Conservation (phyloP, 2,329 filamentous ascomycete genomes). For the Penicillium nordicum region DNA sequence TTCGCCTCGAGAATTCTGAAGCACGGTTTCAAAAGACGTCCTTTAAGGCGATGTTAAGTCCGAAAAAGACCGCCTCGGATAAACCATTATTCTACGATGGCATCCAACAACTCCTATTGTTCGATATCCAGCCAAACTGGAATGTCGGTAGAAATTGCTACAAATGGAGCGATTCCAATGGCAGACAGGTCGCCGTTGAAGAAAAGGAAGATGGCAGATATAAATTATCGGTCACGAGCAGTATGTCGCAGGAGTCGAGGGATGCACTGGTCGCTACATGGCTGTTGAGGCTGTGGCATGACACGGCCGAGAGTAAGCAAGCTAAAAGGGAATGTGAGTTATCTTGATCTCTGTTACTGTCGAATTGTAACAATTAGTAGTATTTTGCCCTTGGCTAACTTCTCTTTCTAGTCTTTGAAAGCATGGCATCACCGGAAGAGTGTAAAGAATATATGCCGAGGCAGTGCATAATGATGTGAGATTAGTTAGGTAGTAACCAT, state of each 20-base stretch:
- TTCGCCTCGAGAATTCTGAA: constrained; percentile 7
- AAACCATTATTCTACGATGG: neutral
- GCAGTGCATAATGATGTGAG: constrained; percentile 1
- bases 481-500: neutral
- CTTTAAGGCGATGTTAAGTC: neutral
- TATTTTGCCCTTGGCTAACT: neutral
- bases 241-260: constrained; percentile 6
- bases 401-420: neutral
- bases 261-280: constrained; percentile 19
- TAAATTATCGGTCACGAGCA: constrained; percentile 4
- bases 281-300: constrained; percentile 17
- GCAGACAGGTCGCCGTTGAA: constrained; percentile 3
- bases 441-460: neutral
- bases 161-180: constrained; percentile 2
- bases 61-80: neutral
- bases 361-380: neutral
- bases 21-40: constrained; percentile 3
- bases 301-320: constrained; percentile 16
- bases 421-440: neutral
- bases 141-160: constrained; percentile 7
- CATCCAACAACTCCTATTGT: neutral
- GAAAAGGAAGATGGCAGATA: neutral
- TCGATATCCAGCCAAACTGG: constrained; percentile 3
- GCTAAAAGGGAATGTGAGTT: constrained; percentile 16
- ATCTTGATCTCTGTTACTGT: neutral